Evolutionary conservation across 805 yeast genomes (phyloP).

Genomic region (Pichia paraexigua): DNA sequence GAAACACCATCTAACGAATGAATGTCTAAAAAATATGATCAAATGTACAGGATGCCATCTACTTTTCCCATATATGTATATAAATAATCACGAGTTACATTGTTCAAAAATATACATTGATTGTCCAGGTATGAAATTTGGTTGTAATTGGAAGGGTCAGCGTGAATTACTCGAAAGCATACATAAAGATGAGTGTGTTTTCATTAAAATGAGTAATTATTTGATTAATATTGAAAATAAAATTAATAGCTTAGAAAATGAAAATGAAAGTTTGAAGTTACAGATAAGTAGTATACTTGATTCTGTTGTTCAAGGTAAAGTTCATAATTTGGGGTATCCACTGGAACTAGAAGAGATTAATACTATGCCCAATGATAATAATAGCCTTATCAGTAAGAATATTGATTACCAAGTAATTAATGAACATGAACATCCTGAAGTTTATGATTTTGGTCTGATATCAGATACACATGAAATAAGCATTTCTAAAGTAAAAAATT

Average conservation of each 20-base stretch:
- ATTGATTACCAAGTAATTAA: too few species aligned
- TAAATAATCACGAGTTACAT: slow-evolving; percentile 34
- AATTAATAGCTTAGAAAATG: slow-evolving; percentile 25
- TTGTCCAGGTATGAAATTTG: slow-evolving; percentile 42
- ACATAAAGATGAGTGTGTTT: slow-evolving; percentile 25
- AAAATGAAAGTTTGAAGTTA: slow-evolving; percentile 33
- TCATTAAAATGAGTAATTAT: slow-evolving; percentile 21
- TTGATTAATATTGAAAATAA: slow-evolving; percentile 23
- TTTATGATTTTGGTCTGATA: not conserved
- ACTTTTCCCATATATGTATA: slow-evolving; percentile 32
- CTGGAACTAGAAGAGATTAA: slow-evolving; percentile 39
- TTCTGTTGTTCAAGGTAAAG: slow-evolving; percentile 40
- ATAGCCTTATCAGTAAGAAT: too few species aligned
- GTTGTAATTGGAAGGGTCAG: slow-evolving; percentile 41
- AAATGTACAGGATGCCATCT: slow-evolving; percentile 35
- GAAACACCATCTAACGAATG: slow-evolving; percentile 30
- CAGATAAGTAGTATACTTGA: slow-evolving; percentile 40
- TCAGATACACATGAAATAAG: slow-evolving; percentile 26
- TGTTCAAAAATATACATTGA: slow-evolving; percentile 34
- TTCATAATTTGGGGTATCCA: slow-evolving; percentile 42
- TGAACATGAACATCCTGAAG: not conserved
- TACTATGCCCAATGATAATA: not conserved
- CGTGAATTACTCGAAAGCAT: slow-evolving; percentile 22
- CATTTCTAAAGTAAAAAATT: slow-evolving; percentile 27
- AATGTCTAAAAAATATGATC: slow-evolving; percentile 33